Conservation (phyloP, 352 stramenopile genomes). For the Phytophthora tubulina region DNA sequence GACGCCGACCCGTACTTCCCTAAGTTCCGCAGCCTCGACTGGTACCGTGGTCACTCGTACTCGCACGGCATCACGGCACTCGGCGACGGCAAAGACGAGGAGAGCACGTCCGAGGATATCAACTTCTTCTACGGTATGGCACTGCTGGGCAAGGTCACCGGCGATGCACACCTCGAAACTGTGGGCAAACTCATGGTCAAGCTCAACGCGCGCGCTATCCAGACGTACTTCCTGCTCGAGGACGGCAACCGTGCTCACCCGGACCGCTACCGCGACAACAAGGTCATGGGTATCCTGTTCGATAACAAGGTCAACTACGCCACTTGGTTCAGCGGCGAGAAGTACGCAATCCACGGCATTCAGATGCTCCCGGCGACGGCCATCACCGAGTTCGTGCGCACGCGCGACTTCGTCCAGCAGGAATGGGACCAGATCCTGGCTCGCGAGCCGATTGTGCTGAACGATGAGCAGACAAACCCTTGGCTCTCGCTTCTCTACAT, state of each 20-base stretch:
- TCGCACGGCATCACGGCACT: conserved; percentile 57
- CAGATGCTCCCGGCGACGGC: conserved; percentile 81
- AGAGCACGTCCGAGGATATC: conserved; percentile 63
- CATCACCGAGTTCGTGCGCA: conserved; percentile 66
- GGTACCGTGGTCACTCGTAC: conserved; percentile 64
- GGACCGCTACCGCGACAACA: conserved; percentile 56
- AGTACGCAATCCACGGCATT: conserved; percentile 82
- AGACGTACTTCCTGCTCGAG: conserved; percentile 64
- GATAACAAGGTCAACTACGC: conserved; percentile 84
- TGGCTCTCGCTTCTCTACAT: conserved; percentile 84
- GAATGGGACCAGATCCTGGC: conserved; percentile 64
- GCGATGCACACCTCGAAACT: conserved; percentile 43
- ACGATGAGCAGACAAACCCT: conserved; percentile 57
- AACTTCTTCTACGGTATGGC: conserved; percentile 59
- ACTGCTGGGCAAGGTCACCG: conserved; percentile 49
- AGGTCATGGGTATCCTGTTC: conserved; percentile 77
- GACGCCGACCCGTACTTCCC: conserved; percentile 49
- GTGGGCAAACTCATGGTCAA: conserved; percentile 61
- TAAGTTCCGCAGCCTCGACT: conserved; percentile 59
- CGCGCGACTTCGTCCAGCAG: conserved; percentile 58
- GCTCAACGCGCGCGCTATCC: conserved; percentile 53
- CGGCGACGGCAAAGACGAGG: conserved; percentile 56
- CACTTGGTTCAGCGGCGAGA: conserved; percentile 78
- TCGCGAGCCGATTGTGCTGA: conserved; percentile 47
- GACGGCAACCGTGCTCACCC: conserved; percentile 54